These are phyloP conservation scores for Paradendryphiella salina DNA, from an alignment of 2,329 filamentous ascomycete genomes.

Conservation along the genomic window DNA sequence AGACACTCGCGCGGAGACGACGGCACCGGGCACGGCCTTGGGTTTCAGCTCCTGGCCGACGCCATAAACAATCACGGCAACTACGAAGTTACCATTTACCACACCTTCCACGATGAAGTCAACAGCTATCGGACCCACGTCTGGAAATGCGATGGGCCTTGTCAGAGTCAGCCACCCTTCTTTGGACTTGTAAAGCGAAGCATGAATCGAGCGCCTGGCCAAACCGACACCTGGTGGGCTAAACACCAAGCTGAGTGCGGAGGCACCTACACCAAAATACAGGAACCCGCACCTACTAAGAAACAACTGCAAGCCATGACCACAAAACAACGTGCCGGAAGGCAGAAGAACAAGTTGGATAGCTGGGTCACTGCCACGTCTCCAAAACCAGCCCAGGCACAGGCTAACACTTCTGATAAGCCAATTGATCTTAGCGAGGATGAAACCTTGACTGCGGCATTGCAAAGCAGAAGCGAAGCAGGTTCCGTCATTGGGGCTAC, in stretches of 20 bases:
- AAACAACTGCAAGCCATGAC: constrained; percentile 48
- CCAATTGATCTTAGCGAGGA: constrained; percentile 14
- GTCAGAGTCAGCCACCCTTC: constrained; percentile 45
- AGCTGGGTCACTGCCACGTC: constrained; percentile 42
- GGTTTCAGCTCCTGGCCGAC: constrained; percentile 50
- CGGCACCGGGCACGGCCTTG: constrained; percentile 50
- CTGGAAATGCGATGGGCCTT: constrained; percentile 51
- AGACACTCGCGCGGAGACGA: constrained; percentile 48
- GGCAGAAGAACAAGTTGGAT: constrained; percentile 52
- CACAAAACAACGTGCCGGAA: constrained; percentile 47
- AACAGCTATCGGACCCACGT: constrained; percentile 52
- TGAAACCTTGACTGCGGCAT: constrained; percentile 8
- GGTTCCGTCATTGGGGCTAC: constrained; percentile 7
- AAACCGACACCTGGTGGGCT: constrained; percentile 49
- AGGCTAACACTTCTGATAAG: constrained; percentile 18
- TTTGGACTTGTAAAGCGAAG: constrained; percentile 53
- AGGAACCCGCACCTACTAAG: constrained; percentile 49
- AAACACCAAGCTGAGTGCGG: constrained; percentile 49
- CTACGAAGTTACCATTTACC: constrained; percentile 50
- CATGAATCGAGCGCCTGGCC: constrained; percentile 52
- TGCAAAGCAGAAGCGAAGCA: constrained; percentile 17
- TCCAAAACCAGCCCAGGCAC: constrained; percentile 7
- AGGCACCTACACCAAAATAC: constrained; percentile 48
- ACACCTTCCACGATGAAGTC: constrained; percentile 53
- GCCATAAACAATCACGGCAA: constrained; percentile 51